These are phyloP conservation scores for Vaccinium corymbosum DNA, from an alignment of 148 eudicot species.

Conservation along the genomic window DNA sequence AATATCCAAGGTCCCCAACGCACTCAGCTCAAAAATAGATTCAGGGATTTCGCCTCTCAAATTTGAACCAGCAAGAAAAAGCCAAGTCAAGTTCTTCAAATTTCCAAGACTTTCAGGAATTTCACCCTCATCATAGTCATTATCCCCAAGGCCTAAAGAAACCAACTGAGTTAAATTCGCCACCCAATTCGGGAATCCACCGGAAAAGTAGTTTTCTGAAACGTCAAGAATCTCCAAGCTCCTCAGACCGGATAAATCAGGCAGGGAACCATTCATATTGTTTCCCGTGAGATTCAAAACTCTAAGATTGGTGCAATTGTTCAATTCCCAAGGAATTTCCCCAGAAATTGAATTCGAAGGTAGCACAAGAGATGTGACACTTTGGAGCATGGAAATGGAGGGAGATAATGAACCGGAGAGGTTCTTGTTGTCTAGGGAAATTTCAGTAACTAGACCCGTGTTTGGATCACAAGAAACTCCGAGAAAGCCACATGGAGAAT, in stretches of 20 bases:
- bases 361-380: slow-evolving; percentile 51
- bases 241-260: slow-evolving; percentile 62
- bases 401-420: slow-evolving; percentile 61
- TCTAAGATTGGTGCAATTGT: slow-evolving; percentile 44
- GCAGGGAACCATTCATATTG: slow-evolving; percentile 58
- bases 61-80: slow-evolving; percentile 45
- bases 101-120: slow-evolving; percentile 63
- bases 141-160: slow-evolving; percentile 57
- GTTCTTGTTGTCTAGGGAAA: slow-evolving; percentile 52
- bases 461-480: slow-evolving; percentile 67
- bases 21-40: slow-evolving; percentile 51
- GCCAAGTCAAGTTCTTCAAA: slow-evolving; percentile 63
- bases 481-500: slow-evolving; percentile 54
- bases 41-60: slow-evolving; percentile 73
- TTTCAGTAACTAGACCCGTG: slow-evolving; percentile 45
- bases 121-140: slow-evolving; percentile 47
- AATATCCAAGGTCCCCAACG: slow-evolving; percentile 60
- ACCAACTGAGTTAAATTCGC: slow-evolving; percentile 48
- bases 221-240: slow-evolving; percentile 63
- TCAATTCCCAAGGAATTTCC: slow-evolving; percentile 44
- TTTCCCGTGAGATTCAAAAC: slow-evolving; percentile 67
- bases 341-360: slow-evolving; percentile 49
- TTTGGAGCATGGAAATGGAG: slow-evolving; percentile 46
- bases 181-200: slow-evolving; percentile 78
- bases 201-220: slow-evolving; percentile 57